Evolutionary conservation across 805 yeast species (phyloP).

Genomic region (Lachancea sp.): DNA sequence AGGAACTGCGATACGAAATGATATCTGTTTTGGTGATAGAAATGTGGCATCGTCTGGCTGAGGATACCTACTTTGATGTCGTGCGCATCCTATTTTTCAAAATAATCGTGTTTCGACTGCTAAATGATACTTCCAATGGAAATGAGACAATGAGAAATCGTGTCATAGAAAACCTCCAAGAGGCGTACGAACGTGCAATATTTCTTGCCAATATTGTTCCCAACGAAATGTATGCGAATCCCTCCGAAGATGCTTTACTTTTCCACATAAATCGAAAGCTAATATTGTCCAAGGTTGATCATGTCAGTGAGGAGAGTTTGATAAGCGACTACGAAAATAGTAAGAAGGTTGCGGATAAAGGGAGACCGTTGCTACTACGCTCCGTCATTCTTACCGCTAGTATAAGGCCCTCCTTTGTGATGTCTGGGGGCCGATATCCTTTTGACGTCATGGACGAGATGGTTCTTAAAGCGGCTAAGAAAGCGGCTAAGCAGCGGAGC

Average conservation of each 20-base stretch:
- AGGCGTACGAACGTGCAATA: constrained; percentile 1
- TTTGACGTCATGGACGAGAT: constrained; percentile 26
- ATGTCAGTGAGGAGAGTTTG: constrained; percentile 12
- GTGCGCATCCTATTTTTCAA: constrained; percentile 9
- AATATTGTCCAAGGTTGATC: constrained; percentile 14
- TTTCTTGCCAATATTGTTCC: neutral
- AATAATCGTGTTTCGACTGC: constrained; percentile 10
- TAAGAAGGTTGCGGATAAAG: constrained; percentile 4
- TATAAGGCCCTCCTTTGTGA: constrained; percentile 17
- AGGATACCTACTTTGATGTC: constrained; percentile 16
- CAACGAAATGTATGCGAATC: neutral
- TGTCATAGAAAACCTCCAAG: neutral
- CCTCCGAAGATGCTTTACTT: constrained; percentile 11
- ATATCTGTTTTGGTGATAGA: constrained; percentile 12
- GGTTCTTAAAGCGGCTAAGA: constrained; percentile 16
- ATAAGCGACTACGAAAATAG: constrained; percentile 11
- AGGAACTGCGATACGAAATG: constrained; percentile 8
- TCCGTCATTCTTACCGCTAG: constrained; percentile 15
- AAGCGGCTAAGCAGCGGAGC: constrained; percentile 14
- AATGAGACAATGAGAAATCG: neutral
- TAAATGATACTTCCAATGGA: neutral
- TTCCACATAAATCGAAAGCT: constrained; percentile 26
- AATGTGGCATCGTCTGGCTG: constrained; percentile 17
- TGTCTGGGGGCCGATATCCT: constrained; percentile 21
- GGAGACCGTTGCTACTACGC: constrained; percentile 11